These are phyloP conservation scores for Aspergillus sp. DNA, from an alignment of 2,329 filamentous ascomycete genomes.

Conservation along the genomic window DNA sequence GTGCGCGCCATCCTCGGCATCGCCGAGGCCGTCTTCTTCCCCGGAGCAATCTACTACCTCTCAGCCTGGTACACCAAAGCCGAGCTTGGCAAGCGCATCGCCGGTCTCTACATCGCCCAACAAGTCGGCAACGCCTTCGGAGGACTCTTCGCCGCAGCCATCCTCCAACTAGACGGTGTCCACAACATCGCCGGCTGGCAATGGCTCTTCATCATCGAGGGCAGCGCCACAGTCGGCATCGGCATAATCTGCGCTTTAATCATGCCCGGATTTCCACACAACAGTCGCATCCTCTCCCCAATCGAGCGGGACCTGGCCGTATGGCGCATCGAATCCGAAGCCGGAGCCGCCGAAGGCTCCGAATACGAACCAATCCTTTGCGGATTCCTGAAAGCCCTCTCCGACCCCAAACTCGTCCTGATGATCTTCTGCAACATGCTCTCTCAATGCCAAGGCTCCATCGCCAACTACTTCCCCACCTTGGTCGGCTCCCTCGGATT, in stretches of 20 bases:
- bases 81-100: slow-evolving; percentile 33
- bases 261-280: slow-evolving; percentile 46
- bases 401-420: slow-evolving; percentile 42
- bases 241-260: slow-evolving; percentile 37
- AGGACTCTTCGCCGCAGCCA: slow-evolving; percentile 30
- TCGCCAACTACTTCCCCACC: slow-evolving; percentile 32
- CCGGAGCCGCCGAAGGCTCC: slow-evolving; percentile 42
- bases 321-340: slow-evolving; percentile 35
- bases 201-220: slow-evolving; percentile 36
- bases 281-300: slow-evolving; percentile 35
- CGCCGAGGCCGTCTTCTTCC: slow-evolving; percentile 64
- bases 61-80: slow-evolving; percentile 46
- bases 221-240: slow-evolving; percentile 29
- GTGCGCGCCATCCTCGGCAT: slow-evolving; percentile 63
- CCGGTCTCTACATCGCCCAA: slow-evolving; percentile 33
- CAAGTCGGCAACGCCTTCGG: slow-evolving; percentile 31
- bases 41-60: slow-evolving; percentile 45
- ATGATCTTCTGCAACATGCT: slow-evolving; percentile 45
- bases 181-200: slow-evolving; percentile 27
- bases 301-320: slow-evolving; percentile 27
- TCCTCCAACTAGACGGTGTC: slow-evolving; percentile 26
- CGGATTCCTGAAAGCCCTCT: slow-evolving; percentile 33
- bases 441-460: slow-evolving; percentile 40
- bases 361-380: slow-evolving; percentile 33
- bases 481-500: slow-evolving; percentile 27